Evolutionary conservation across 257 asterid species (phyloP).

Genomic region (Nicotiana attenuata): DNA sequence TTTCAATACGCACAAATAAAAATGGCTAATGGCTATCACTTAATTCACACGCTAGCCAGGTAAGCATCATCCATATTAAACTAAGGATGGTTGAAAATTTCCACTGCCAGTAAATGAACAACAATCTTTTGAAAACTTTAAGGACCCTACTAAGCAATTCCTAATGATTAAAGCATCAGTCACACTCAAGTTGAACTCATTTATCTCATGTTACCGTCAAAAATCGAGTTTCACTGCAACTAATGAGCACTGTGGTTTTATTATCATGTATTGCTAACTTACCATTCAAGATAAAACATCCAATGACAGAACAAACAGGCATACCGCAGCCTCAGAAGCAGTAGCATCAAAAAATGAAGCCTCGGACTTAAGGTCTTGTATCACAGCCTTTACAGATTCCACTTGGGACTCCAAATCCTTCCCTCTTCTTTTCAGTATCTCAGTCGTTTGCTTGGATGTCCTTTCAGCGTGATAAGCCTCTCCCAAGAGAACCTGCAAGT

Average conservation of each 20-base stretch:
- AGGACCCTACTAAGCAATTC: not conserved
- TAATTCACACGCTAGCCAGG: not conserved
- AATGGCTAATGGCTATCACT: not conserved
- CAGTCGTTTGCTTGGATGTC: no score
- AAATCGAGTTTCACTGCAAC: not conserved
- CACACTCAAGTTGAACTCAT: not conserved
- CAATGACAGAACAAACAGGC: no score
- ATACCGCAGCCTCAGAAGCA: no score
- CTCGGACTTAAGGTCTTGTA: no score
- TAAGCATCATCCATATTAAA: not conserved
- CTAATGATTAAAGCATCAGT: not conserved
- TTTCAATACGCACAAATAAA: not conserved
- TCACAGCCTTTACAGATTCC: no score
- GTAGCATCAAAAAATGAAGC: no score
- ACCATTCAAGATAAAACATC: conserved; percentile 14
- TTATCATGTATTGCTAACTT: not conserved
- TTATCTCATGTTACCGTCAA: not conserved
- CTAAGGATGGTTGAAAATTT: not conserved
- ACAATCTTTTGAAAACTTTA: not conserved
- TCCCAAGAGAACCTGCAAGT: conserved; percentile 36
- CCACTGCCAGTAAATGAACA: not conserved
- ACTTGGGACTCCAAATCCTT: no score
- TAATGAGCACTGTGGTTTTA: not conserved
- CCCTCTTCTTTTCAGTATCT: no score
- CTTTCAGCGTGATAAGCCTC: no score